phyloP scores from a whole-genome alignment of 805 yeast species.

The Komagataella mondaviorum region DNA sequence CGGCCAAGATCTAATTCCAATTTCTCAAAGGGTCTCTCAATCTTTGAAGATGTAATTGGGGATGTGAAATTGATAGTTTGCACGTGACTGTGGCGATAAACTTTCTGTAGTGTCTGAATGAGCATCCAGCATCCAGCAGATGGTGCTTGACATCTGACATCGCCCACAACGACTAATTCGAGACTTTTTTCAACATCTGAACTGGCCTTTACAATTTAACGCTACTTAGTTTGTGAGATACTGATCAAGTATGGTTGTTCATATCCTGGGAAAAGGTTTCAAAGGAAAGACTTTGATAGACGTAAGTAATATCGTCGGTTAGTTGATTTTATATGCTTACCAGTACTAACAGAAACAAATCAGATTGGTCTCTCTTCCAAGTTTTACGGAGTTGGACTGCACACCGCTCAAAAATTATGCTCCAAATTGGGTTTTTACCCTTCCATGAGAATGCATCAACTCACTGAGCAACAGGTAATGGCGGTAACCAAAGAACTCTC shows the following conservation, averaged over 20 bases:
- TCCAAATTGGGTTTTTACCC: slow-evolving; percentile 88
- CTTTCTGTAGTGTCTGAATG: no score
- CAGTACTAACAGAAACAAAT: slow-evolving; percentile 1
- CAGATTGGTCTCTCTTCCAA: slow-evolving; percentile 60
- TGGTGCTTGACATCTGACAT: not conserved
- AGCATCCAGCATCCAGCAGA: no score
- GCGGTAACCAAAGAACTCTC: slow-evolving; percentile 80
- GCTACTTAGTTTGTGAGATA: not conserved
- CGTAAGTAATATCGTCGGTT: slow-evolving; percentile 18
- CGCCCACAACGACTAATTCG: not conserved
- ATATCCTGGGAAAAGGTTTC: slow-evolving; percentile 36
- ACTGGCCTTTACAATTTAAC: not conserved
- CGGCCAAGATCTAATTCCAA: not conserved
- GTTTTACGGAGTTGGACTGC: slow-evolving; percentile 78
- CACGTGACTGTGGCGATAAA: not conserved
- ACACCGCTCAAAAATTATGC: slow-evolving; percentile 63
- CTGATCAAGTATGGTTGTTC: slow-evolving; percentile 28
- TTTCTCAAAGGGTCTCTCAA: not conserved
- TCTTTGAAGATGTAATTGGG: not conserved
- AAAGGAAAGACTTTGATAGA: slow-evolving; percentile 23
- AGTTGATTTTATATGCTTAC: not conserved
- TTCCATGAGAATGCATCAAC: slow-evolving; percentile 85
- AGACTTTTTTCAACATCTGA: not conserved
- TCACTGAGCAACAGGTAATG: slow-evolving; percentile 78
- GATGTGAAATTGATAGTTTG: not conserved